Base-by-base conservation (phyloP, 164 flowering plant genomes). In the Tinospora cordifolia region DNA sequence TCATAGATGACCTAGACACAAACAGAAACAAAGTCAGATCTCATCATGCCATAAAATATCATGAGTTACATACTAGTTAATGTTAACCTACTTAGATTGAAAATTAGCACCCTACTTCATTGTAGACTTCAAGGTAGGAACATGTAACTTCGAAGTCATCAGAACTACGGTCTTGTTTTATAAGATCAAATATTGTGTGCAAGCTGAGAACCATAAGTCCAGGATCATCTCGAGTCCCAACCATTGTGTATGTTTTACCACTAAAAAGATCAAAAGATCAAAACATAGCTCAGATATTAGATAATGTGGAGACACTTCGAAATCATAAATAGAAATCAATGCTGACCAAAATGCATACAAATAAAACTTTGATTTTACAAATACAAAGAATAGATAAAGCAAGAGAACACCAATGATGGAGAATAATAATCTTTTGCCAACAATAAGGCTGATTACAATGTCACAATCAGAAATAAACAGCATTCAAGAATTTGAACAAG, bases 201-300 rank as follows among this genome's bases (percentile, higher is more conserved):
- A 92, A 81, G 76, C 98, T 87, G 70, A 92, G 90, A 82, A 90
- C 96, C 98, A 92, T 92, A 46, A 92, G 88, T 74, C 98, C 96
- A 76, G 91, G 96, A 78, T 92, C 96, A 70, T 75, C 78, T 69
- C 72, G 75, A 44, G 87, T 89, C 72, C 98, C 98, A 75, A 82
- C 96, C 96, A 92, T 92, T 63, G 98, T 92, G 72, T 92, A 89
- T 54, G 96, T 92, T 78, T 90, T 92, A 46, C 98, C 98, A 76
- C 98, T 92, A 84, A 21, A 71, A 74, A 80, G 38, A 39, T 74
- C 62, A 24, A 63, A 25, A 62, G 27, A 21, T 25, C 8, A 63
- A 14, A 63, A n/a, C 30, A 69, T 22, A 21, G 14, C 13, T 58
- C 58, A 24, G 49, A 39, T 7, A 38, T 34, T 9, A 27, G 27